Evolutionary conservation across 768 basidiomycete species (phyloP), one percentile per base, ranked within the genome.

Genomic region (Pleurotus platypus): DNA sequence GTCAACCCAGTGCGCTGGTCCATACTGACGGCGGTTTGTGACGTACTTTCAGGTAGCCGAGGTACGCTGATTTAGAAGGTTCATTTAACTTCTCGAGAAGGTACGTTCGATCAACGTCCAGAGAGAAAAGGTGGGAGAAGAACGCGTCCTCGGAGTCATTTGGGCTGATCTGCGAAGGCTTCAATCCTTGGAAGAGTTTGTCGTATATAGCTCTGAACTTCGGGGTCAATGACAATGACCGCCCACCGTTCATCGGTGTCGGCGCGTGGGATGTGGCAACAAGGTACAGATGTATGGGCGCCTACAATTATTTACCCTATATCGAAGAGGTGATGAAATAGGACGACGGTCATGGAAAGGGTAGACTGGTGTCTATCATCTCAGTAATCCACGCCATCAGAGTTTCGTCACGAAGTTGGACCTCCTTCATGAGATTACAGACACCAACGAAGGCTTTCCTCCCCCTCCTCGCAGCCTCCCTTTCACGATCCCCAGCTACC

Each of bases 381-480:
- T 63, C 55, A 40, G 57, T 67, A 18, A 76, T 62, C 76, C 74
- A 76, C 43, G 70, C 63, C 73, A 74, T 75, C 38, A 76, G 59
- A 1, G 70, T 71, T 46, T 89, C 84, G 63, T 91, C 87, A 49
- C 78, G 77, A 57, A 92, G 79, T 63, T 80, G 75, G 12, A 93
- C 82, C 30, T 76, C 78, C 60, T 87, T 83, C 72, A 93, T 62
- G 62, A 86, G 72, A 57, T 74, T 77, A 60, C 86, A 70, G 24
- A 83, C 76, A 9, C 80, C 77, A 24, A 80, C 71, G 63, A 93
- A 95, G 9, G 89, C 90, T 63, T 78, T 84, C 61, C 85, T 76
- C 12, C 92, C 92, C 48, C 79, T 79, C 58, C 81, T 73, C 65
- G 89, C 86, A 7, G 89, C 89, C 66, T 92, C 89, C 53, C 67